Evolutionary conservation across 2,329 filamentous ascomycete species (phyloP), one percentile per base, ranked within the genome.

Genomic region (Polytolypa hystricis): DNA sequence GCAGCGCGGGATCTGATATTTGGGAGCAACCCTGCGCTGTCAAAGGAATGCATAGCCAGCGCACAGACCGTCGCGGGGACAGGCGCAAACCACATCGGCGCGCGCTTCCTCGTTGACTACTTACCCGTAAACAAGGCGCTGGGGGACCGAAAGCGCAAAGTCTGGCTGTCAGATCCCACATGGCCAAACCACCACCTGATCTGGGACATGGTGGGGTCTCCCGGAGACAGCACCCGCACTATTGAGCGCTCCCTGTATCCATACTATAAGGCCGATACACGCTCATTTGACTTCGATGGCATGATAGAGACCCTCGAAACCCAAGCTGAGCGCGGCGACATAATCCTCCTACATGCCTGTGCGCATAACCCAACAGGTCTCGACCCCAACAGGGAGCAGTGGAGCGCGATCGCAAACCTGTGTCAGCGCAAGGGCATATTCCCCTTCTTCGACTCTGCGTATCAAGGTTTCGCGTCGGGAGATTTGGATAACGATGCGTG

Each of bases 141-240:
- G n/a, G 21, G n/a, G n/a, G 21, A 25, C n/a, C 28, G 11, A 12
- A 7, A 47, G 68, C 63, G 77, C 53, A 78, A 76, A 42, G 77
- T 93, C 58, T 94, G 93, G 73, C 70, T 96, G 59, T 93, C 86
- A 50, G 82, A 85, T 62, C 91, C 91, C 20, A 96, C 91, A 35
- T 98, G 91, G 91, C 83, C 81, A 47, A 96, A 96, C 67, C 91
- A 98, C 73, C 79, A 91, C 67, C 85, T 93, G 60, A 93, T 98
- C 67, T 93, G 95, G 69, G 58, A 62, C 20, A 44, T 62, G 33
- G 47, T 49, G 11, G 52, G 30, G 2, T n/a, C n/a, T n/a, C 39
- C 40, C 3, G 32, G 86, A 57, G 85, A 85, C 23, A 74, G 70
- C 59, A 94, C 93, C 53, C 84, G 93, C 50, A 71, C 74, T 47